phyloP scores from a whole-genome alignment of 768 basidiomycete genomes.

The Lentinula sp. region DNA sequence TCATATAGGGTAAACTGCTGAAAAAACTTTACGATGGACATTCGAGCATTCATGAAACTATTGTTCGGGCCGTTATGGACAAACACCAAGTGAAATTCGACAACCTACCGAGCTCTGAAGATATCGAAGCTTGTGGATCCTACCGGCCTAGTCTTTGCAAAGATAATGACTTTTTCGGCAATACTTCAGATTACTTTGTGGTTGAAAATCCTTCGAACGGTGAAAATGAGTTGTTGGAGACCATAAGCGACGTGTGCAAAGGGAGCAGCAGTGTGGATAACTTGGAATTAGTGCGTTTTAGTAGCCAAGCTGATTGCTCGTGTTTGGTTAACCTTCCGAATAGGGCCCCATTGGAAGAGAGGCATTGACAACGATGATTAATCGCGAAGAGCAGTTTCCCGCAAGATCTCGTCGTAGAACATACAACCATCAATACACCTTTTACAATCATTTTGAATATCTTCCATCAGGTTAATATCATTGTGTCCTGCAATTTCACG shows the following conservation, averaged over 20 bases:
- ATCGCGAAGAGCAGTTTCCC: slow-evolving; percentile 63
- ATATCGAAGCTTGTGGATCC: slow-evolving; percentile 33
- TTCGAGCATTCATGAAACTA: slow-evolving; percentile 31
- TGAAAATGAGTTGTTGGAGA: background rate
- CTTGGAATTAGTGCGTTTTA: background rate
- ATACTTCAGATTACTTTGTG: slow-evolving; percentile 4
- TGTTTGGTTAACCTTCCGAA: slow-evolving; percentile 6
- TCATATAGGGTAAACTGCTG: slow-evolving; percentile 57
- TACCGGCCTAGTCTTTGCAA: slow-evolving; percentile 51
- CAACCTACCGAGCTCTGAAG: slow-evolving; percentile 50
- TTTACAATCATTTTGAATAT: slow-evolving; percentile 36
- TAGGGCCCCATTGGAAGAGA: slow-evolving; percentile 73
- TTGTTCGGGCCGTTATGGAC: slow-evolving; percentile 41
- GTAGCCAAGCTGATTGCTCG: background rate
- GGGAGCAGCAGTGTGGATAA: background rate
- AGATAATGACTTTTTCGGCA: slow-evolving; percentile 31
- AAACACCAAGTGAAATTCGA: slow-evolving; percentile 44
- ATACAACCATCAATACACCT: slow-evolving; percentile 33
- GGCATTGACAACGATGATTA: slow-evolving; percentile 66
- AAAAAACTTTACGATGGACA: slow-evolving; percentile 47
- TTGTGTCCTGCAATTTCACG: background rate
- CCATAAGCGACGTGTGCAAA: background rate
- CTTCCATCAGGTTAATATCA: slow-evolving; percentile 52
- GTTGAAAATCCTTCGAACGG: background rate
- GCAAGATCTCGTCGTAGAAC: slow-evolving; percentile 52